These are phyloP conservation scores for Tetracladium setigerum DNA, from an alignment of 495 filamentous ascomycete species.

Conservation along the genomic window DNA sequence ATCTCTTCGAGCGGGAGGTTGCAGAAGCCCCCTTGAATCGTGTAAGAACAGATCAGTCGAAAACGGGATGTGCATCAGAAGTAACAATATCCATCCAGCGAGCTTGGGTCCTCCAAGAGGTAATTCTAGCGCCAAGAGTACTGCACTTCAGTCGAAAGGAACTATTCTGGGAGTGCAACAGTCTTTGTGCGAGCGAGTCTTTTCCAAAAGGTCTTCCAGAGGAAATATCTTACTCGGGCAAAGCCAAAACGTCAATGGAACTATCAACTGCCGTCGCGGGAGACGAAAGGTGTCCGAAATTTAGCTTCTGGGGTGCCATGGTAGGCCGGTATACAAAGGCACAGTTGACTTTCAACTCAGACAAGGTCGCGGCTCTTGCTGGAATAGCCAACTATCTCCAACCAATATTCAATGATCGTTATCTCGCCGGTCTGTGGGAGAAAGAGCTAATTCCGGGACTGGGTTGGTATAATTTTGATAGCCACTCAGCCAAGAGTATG, in stretches of 20 bases:
- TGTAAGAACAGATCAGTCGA: no score
- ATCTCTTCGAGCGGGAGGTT: no score
- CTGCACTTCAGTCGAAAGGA: not conserved
- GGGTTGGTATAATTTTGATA: not conserved
- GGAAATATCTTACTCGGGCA: not conserved
- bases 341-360: not conserved
- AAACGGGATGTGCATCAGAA: no score
- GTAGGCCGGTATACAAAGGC: not conserved
- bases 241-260: not conserved
- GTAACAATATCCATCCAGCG: not conserved
- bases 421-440: slow-evolving; percentile 5
- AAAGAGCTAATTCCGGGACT: not conserved
- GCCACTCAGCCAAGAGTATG: no score
- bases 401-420: not conserved
- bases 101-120: slow-evolving; percentile 4
- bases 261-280: not conserved
- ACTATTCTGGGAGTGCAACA: not conserved
- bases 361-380: not conserved
- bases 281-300: not conserved
- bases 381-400: not conserved
- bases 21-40: no score
- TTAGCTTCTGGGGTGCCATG: not conserved
- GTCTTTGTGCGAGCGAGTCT: not conserved
- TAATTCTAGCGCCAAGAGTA: not conserved
- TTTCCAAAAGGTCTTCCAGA: not conserved